phyloP scores from a whole-genome alignment of 257 asterid genomes.

The Gentiana dahurica region DNA sequence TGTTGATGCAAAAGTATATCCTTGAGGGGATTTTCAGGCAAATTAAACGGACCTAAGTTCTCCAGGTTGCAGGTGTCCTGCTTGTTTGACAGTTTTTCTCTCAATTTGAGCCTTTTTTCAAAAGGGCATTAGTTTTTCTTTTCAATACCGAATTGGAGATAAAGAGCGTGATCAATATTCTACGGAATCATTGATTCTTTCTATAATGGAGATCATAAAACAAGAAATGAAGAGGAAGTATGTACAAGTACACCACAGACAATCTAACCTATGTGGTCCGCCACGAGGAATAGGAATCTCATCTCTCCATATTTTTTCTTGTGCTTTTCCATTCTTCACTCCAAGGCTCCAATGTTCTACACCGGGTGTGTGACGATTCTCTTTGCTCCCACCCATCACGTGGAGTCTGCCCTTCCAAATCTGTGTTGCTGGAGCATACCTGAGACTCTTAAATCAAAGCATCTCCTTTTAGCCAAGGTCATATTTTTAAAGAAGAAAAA shows the following conservation, averaged over 20 bases:
- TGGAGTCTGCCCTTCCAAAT: slow-evolving; percentile 72
- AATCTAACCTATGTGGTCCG: slow-evolving; percentile 44
- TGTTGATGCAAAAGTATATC: too few relatives aligned
- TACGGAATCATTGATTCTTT: background rate
- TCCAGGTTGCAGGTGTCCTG: too few relatives aligned
- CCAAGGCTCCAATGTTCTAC: slow-evolving; percentile 71
- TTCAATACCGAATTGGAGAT: too few relatives aligned
- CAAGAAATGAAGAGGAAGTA: background rate
- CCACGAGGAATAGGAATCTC: slow-evolving; percentile 70
- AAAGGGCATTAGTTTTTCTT: too few relatives aligned
- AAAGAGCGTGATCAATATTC: background rate
- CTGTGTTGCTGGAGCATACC: slow-evolving; percentile 88
- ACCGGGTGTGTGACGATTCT: slow-evolving; percentile 66
- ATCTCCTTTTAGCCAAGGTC: too few relatives aligned
- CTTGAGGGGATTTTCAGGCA: too few relatives aligned
- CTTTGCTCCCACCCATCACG: slow-evolving; percentile 81
- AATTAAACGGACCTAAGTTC: too few relatives aligned
- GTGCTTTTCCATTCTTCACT: slow-evolving; percentile 50
- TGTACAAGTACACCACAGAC: background rate
- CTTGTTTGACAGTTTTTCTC: too few relatives aligned
- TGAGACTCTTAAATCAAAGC: slow-evolving; percentile 16
- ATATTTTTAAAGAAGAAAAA: too few relatives aligned
- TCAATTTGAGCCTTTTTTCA: too few relatives aligned
- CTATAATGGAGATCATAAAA: background rate
- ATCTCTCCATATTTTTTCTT: slow-evolving; percentile 47